A percentile compares a stretch with the other conserved stretches of the same genome.
Evolutionary conservation across 1,284 basidiomycete species (phyloP).

Genomic region (Cerioporus squamosus): DNA sequence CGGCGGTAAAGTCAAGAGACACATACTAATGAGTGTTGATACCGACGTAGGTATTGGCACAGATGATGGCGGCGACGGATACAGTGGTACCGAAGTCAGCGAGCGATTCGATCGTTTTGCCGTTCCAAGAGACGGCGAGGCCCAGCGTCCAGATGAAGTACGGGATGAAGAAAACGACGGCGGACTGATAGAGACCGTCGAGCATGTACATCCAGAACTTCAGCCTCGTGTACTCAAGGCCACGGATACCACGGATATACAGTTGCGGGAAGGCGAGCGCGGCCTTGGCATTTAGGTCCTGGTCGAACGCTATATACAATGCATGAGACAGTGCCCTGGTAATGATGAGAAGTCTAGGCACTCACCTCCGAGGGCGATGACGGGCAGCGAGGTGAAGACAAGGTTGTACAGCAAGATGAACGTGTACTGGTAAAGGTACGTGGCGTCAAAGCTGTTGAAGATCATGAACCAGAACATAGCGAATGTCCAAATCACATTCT

Average conservation of each 20-base stretch:
- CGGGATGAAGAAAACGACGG: conserved; percentile 90
- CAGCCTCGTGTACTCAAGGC: conserved; percentile 88
- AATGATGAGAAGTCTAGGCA: background rate
- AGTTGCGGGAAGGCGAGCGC: conserved; percentile 92
- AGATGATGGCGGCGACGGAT: conserved; percentile 83
- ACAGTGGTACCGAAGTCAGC: conserved; percentile 94
- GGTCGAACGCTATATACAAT: conserved; percentile 78
- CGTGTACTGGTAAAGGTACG: conserved; percentile 96
- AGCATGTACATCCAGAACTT: conserved; percentile 97
- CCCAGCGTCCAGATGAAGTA: conserved; percentile 78
- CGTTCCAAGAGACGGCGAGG: conserved; percentile 69
- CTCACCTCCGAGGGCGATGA: conserved; percentile 87
- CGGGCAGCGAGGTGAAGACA: conserved; percentile 92
- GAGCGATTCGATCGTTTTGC: conserved; percentile 77
- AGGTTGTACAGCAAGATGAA: conserved; percentile 92
- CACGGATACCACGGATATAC: conserved; percentile 91
- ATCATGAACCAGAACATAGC: conserved; percentile 95
- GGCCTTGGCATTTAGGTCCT: conserved; percentile 91
- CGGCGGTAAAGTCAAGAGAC: background rate
- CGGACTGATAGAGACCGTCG: conserved; percentile 94
- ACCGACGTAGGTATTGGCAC: conserved; percentile 89
- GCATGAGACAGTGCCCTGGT: background rate
- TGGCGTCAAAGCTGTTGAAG: conserved; percentile 93
- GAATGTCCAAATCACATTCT: conserved; percentile 92
- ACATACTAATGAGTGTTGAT: conserved; percentile 88